A percentile compares a stretch with the other conserved stretches of the same genome.
Evolutionary conservation across 75 land plant genomes (phyloP).

Genomic region (Cupressus sempervirens): DNA sequence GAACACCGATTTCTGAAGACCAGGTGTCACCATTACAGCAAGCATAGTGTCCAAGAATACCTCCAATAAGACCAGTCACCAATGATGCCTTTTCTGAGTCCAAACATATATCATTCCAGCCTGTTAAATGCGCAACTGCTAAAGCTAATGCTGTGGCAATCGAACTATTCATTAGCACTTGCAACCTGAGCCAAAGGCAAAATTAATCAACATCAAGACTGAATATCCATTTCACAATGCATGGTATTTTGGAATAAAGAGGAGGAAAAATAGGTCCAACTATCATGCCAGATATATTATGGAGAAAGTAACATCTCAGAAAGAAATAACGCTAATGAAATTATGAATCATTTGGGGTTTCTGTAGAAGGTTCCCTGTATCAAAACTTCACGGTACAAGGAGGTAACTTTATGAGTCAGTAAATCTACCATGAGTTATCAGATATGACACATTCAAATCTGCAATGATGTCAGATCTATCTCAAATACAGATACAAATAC

Average conservation of each 20-base stretch:
- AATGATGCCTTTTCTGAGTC: constrained; percentile 47
- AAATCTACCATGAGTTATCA: not conserved
- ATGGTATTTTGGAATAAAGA: not conserved
- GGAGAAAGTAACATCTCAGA: not conserved
- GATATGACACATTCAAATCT: not conserved
- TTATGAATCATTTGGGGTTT: not conserved
- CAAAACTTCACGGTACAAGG: not conserved
- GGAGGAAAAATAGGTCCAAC: not conserved
- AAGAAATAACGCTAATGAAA: not conserved
- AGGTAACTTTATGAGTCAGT: not conserved
- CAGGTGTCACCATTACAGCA: constrained; percentile 98
- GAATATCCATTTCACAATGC: not conserved
- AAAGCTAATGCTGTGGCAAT: constrained; percentile 63
- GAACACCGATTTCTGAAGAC: constrained; percentile 92
- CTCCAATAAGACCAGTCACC: constrained; percentile 70
- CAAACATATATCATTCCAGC: constrained; percentile 66
- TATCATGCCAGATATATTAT: not conserved
- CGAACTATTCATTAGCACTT: constrained; percentile 74
- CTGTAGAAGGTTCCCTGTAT: not conserved
- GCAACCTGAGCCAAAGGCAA: constrained; percentile 48
- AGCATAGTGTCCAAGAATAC: constrained; percentile 88
- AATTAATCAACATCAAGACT: not conserved
- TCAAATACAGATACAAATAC: not conserved
- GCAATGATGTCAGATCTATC: not conserved
- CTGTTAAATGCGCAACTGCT: constrained; percentile 38